A percentile compares a stretch with the other conserved stretches of the same genome.
These are phyloP conservation scores for Aspergillus bombycis DNA, from an alignment of 2,329 filamentous ascomycete species.

Conservation along the genomic window DNA sequence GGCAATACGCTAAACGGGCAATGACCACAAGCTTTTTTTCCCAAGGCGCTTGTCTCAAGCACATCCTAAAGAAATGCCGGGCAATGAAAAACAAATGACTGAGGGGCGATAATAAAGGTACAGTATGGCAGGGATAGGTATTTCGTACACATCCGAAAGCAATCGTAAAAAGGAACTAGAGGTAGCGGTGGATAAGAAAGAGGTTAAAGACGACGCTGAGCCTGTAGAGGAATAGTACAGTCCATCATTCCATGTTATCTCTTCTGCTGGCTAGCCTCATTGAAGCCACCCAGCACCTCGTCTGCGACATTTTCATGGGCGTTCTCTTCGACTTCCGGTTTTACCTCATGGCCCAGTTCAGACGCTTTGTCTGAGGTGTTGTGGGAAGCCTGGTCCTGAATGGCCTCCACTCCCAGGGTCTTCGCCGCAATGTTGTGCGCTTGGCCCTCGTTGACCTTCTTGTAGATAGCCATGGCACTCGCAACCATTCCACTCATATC, in stretches of 20 bases:
- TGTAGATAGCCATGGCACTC: conserved; percentile 91
- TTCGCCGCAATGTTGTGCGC: conserved; percentile 61
- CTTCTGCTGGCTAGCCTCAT: conserved; percentile 42
- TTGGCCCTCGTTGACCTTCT: conserved; percentile 85
- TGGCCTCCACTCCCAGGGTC: conserved; percentile 30
- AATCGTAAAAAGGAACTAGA: conserved; percentile 12
- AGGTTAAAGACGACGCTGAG: background rate
- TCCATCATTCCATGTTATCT: conserved; percentile 21
- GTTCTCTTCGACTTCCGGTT: conserved; percentile 18
- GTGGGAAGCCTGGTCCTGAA: conserved; percentile 15
- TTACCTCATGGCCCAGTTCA: conserved; percentile 20
- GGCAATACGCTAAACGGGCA: conserved; percentile 1
- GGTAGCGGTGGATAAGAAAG: conserved; percentile 4
- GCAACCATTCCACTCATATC: conserved; percentile 98
- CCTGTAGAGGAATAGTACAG: background rate
- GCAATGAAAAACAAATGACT: background rate
- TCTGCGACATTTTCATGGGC: conserved; percentile 47
- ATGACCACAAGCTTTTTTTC: conserved; percentile 1
- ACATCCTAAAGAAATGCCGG: background rate
- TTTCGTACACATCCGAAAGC: conserved; percentile 5
- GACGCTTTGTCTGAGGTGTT: conserved; percentile 30
- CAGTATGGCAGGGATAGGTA: conserved; percentile 7
- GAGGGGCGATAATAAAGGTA: conserved; percentile 3
- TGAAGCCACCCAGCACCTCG: conserved; percentile 54
- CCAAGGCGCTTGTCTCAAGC: background rate